phyloP scores from a whole-genome alignment of 805 yeast genomes.

The Candida vartiovaarae region DNA sequence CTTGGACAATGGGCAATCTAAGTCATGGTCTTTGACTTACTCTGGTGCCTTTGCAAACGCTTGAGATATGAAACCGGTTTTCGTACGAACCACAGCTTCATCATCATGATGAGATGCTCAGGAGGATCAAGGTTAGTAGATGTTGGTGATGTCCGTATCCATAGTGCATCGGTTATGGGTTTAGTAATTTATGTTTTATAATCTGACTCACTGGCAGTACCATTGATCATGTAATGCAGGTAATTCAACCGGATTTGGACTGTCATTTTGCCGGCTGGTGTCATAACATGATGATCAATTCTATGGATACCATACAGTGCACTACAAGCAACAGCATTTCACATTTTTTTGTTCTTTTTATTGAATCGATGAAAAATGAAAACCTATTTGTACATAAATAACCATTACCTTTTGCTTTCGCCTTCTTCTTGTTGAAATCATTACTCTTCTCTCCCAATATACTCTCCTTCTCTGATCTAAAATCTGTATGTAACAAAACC shows the following conservation, averaged over 20 bases:
- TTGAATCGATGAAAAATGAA: slow-evolving; percentile 12
- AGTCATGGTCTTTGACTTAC: slow-evolving; percentile 80
- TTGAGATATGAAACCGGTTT: background rate
- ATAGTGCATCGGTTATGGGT: too few relatives aligned
- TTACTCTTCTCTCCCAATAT: background rate
- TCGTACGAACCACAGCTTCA: too few relatives aligned
- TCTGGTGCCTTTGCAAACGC: slow-evolving; percentile 38
- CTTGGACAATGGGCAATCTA: slow-evolving; percentile 80
- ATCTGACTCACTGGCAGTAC: too few relatives aligned
- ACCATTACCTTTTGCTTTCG: slow-evolving; percentile 13
- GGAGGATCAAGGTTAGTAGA: too few relatives aligned
- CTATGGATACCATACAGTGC: too few relatives aligned
- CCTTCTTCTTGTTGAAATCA: slow-evolving; percentile 2
- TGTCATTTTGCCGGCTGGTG: too few relatives aligned
- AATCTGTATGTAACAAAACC: background rate
- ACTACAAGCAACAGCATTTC: background rate
- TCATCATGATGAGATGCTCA: too few relatives aligned
- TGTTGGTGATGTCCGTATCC: too few relatives aligned
- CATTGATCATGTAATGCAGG: too few relatives aligned
- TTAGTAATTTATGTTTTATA: too few relatives aligned
- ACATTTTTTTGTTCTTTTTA: slow-evolving; percentile 17
- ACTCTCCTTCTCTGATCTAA: background rate
- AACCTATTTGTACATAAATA: slow-evolving; percentile 19
- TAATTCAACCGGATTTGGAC: too few relatives aligned
- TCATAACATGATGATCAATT: too few relatives aligned